These are phyloP conservation scores for Apiospora malaysiana DNA, from an alignment of 2,329 filamentous ascomycete species.

Conservation along the genomic window DNA sequence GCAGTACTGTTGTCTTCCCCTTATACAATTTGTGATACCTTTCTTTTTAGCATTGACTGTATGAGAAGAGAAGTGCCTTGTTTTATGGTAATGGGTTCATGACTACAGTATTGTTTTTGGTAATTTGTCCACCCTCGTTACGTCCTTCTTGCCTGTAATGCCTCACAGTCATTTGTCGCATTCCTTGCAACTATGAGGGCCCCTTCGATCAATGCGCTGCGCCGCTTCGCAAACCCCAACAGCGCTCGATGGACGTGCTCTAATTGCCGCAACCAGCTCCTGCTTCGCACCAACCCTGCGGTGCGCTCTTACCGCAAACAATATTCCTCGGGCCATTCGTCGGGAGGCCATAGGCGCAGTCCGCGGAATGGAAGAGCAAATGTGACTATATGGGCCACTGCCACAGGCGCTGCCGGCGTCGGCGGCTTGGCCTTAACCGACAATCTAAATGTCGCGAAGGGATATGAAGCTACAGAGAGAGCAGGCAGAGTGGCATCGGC, in stretches of 20 bases:
- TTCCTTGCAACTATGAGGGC: constrained; percentile 46
- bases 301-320: constrained; percentile 30
- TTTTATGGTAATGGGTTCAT: not conserved
- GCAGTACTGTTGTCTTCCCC: not conserved
- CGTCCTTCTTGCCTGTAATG: constrained; percentile 4
- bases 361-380: constrained; percentile 30
- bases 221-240: constrained; percentile 45
- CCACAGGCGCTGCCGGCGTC: constrained; percentile 56
- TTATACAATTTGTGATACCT: not conserved
- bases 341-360: constrained; percentile 21
- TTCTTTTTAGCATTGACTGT: not conserved
- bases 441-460: constrained; percentile 69
- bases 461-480: constrained; percentile 76
- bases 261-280: constrained; percentile 49
- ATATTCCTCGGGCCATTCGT: constrained; percentile 33
- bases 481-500: constrained; percentile 79
- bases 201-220: constrained; percentile 42
- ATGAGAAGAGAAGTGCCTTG: not conserved
- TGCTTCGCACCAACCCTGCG: constrained; percentile 40
- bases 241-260: constrained; percentile 53
- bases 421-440: constrained; percentile 62
- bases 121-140: not conserved
- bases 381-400: constrained; percentile 51
- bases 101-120: not conserved
- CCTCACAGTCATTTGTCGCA: not conserved